Evolutionary conservation across 73 alveolate species (phyloP), one percentile per base, ranked within the genome.

Genomic region (Paramecium tetraurelia): DNA sequence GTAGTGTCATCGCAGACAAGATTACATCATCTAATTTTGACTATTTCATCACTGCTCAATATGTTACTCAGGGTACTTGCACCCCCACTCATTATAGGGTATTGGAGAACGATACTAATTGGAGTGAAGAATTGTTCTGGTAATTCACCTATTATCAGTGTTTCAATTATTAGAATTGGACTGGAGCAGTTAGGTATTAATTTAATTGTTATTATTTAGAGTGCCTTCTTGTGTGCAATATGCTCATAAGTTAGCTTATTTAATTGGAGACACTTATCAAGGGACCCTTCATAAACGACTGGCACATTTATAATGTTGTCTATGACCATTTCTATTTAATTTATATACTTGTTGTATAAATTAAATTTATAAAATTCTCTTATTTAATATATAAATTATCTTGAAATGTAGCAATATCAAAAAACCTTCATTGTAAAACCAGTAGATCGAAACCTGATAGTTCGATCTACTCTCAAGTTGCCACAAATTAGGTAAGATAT

Each of bases 141-240:
- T 24, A 86, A 72, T 92, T 97, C 16, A 96, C 98, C 33, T 96
- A 94, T 93, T 95, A 97, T 85, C 95, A 95, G 84, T 95, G 99
- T 63, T 95, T 93, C 89, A 89, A 94, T 46, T 97, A 97, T 93
- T 96, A 95, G 85, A 97, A 97, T 93, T 95, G 97, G 85, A 86
- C 95, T 6, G 99, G 98, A 1, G 92, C 98, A 22, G 96, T 97
- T 22, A 95, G 84, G 84, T 63, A 63, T 22, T 27, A 12, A 0
- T 14, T 63, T 4, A 0, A n/a, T n/a, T 27, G 24, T 63, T 27
- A 27, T 27, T 3, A 3, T 27, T 63, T 24, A 63, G 97, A 70
- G 96, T 96, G 5, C 99, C 99, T 14, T 97, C 99, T 22, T 96
- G 98, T 24, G 93, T 96, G 27, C 76, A 96, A 89, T 96, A 96